Evolutionary conservation across 2,329 filamentous ascomycete species (phyloP).

Genomic region (Calonectria leucothoes): DNA sequence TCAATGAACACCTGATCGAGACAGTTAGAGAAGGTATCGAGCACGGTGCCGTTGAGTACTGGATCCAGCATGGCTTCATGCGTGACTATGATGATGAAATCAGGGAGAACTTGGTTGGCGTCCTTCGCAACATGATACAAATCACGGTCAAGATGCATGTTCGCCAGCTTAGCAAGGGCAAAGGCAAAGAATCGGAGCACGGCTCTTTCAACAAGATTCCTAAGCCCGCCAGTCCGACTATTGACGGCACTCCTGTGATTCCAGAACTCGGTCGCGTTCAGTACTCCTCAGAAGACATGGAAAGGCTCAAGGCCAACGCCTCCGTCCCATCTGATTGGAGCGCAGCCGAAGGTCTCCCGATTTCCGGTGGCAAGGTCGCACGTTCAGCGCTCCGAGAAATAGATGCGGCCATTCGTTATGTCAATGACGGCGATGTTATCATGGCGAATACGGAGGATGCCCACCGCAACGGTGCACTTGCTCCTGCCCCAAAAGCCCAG

Average conservation of each 20-base stretch:
- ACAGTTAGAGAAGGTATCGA: constrained; percentile 38
- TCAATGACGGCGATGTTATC: neutral
- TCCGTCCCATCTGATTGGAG: constrained; percentile 14
- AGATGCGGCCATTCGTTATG: neutral
- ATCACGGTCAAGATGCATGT: constrained; percentile 36
- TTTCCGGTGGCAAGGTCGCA: neutral
- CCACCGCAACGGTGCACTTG: too few species aligned
- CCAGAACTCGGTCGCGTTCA: constrained; percentile 19
- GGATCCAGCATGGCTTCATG: constrained; percentile 41
- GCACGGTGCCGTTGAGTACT: constrained; percentile 40
- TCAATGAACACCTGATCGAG: constrained; percentile 18
- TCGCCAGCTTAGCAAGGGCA: neutral
- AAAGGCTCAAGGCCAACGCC: constrained; percentile 6
- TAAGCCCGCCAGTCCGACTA: neutral
- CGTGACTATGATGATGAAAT: constrained; percentile 35
- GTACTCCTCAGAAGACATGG: constrained; percentile 25
- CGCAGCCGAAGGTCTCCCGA: neutral
- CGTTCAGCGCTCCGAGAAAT: neutral
- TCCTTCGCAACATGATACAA: constrained; percentile 36
- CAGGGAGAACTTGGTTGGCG: constrained; percentile 30
- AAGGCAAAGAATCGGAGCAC: neutral
- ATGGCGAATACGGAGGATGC: constrained; percentile 12
- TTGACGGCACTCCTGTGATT: neutral
- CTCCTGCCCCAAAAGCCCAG: neutral
- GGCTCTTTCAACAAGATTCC: neutral